Evolutionary conservation across 2,329 filamentous ascomycete species (phyloP).

Genomic region (Stagonosporopsis rhizophila): DNA sequence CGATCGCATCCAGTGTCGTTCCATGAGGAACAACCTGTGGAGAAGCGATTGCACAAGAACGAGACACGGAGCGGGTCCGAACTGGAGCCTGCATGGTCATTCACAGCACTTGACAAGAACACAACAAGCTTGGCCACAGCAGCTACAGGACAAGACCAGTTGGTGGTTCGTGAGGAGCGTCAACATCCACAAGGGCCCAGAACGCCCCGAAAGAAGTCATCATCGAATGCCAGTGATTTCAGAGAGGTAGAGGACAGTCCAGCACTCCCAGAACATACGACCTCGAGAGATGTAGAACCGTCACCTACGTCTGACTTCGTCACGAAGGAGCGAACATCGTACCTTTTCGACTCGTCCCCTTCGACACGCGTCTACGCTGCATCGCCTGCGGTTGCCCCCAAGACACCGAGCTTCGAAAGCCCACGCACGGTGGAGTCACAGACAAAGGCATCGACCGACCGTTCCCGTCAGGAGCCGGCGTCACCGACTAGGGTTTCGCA

Average conservation of each 20-base stretch:
- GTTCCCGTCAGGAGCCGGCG: slow-evolving; percentile 15
- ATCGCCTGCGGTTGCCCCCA: slow-evolving; percentile 31
- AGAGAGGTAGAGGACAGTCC: slow-evolving; percentile 32
- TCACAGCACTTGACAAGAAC: slow-evolving; percentile 53
- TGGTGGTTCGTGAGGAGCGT: slow-evolving; percentile 21
- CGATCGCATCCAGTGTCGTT: slow-evolving; percentile 43
- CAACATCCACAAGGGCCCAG: slow-evolving; percentile 32
- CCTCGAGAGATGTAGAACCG: slow-evolving; percentile 24
- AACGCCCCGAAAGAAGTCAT: slow-evolving; percentile 24
- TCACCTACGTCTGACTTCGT: slow-evolving; percentile 42
- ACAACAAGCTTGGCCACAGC: slow-evolving; percentile 25
- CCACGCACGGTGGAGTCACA: slow-evolving; percentile 18
- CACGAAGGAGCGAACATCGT: slow-evolving; percentile 47
- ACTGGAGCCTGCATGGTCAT: slow-evolving; percentile 47
- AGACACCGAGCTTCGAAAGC: slow-evolving; percentile 28
- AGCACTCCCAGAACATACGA: slow-evolving; percentile 33
- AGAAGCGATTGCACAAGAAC: slow-evolving; percentile 44
- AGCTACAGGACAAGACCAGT: background rate
- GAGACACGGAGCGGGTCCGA: slow-evolving; percentile 18
- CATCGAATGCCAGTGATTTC: slow-evolving; percentile 11
- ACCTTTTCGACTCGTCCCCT: slow-evolving; percentile 48
- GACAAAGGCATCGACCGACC: slow-evolving; percentile 15
- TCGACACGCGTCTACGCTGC: slow-evolving; percentile 44
- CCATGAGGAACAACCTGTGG: slow-evolving; percentile 41
- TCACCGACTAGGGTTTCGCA: slow-evolving; percentile 21